Evolutionary conservation across 108 stramenopile genomes (phyloP), one percentile per base, ranked within the genome.

Genomic region (Craspedostauros australis): DNA sequence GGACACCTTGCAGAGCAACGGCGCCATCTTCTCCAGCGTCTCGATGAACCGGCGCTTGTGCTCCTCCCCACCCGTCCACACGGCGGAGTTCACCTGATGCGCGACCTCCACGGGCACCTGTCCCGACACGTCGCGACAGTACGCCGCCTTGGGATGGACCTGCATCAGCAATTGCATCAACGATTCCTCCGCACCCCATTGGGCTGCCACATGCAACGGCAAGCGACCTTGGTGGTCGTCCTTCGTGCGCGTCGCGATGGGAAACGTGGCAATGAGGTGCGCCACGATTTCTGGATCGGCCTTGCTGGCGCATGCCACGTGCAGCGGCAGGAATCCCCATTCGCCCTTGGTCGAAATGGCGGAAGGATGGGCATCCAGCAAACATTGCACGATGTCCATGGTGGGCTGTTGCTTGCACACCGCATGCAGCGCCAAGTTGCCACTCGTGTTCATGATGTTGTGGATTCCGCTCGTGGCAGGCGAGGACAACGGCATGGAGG

Each of bases 281-380:
- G 58, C 34, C 3, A 60, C 47, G 26, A 60, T 48, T 2, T 39
- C 24, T 2, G 11, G 6, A 23, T 46, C 39, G 11, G 58, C 58
- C 1, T 39, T 29, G 7, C 16, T 9, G 7, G 5, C 12, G 19
- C 46, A 47, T 3, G 58, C 46, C 29, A 60, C 14, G 49, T 60
- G 58, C 47, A 60, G 30, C 7, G 58, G 58, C 24, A 60, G 31
- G 40, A 31, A 48, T 49, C 58, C 58, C 27, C 37, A 30, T 49
- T 54, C 38, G 16, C 14, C 58, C 21, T 21, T 36, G 20, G 21
- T 21, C 16, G 30, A 29, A 18, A 49, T 30, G 8, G 58, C 58
- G 4, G 22, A 6, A 27, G 39, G 39, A 39, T 60, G 5, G 1
- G 28, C 37, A 30, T 60, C 49, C 21, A 60, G 19, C 9, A 60